Evolutionary conservation across 1,284 basidiomycete genomes (phyloP), one percentile per base, ranked within the genome.

Genomic region (Trichosporon sp.): DNA sequence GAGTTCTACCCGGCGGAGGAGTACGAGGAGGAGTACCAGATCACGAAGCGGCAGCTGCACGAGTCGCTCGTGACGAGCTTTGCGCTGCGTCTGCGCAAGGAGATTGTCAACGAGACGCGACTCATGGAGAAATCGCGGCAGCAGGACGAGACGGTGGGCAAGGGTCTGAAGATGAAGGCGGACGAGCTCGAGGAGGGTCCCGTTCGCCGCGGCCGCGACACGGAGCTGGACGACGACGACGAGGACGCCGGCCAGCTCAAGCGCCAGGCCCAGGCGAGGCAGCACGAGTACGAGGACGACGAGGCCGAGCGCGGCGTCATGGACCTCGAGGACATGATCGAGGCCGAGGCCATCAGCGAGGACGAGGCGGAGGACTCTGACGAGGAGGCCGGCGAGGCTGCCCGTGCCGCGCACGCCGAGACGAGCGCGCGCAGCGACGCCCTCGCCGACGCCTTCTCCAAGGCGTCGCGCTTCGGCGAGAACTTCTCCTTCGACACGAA

Each of bases 1-100:
- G 83, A 85, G 64, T 91, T 99, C 80, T 99, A 92, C 83, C 93
- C 94, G 0, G 83, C 85, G 63, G 85, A 86, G 46, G 95, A 99
- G 76, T 98, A 95, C 79, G 79, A 82, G 60, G 83, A 87, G 46
- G 95, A 97, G 80, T 93, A 98, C 81, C 88, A 90, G 71, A 85
- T 95, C 49, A 85, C 85, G 34, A 85, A 88, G 1, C 74, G 82
- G 27, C 89, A 95, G 73, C 87, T 99, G 65, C 84, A 96, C 58
- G 81, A 84, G 19, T 84, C 86, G 10, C 88, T 99, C 67, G 86
- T 85, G 14, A 84, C 85, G 67, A 88, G 85, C 59, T 97, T 99
- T 80, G 90, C 93, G 5, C 82, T 86, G n/a, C 85, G 85, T 37
- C 82, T 99, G 71, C 92, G 89, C 80, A 91, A 89, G 79, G 93